Percentiles rank a stretch among this genome's conserved stretches.
These are phyloP conservation scores for Penicillium roqueforti DNA, from an alignment of 495 filamentous ascomycete species.

Conservation along the genomic window DNA sequence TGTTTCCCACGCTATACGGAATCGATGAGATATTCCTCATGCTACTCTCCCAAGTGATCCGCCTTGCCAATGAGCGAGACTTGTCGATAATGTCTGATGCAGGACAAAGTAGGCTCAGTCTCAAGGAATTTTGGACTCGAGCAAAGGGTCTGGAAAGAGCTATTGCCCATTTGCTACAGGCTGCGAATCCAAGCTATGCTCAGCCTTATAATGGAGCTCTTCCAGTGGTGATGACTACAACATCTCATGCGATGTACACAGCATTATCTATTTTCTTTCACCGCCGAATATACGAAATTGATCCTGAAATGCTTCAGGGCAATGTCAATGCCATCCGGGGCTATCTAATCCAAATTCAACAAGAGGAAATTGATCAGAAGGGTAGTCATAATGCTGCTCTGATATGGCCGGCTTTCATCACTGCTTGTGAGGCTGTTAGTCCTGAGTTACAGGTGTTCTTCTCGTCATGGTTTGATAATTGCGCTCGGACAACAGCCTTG, in stretches of 20 bases:
- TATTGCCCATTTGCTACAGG: slow-evolving; percentile 8
- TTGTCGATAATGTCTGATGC: slow-evolving; percentile 6
- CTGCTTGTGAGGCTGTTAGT: slow-evolving; percentile 19
- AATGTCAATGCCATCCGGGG: slow-evolving; percentile 11
- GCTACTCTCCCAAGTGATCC: slow-evolving; percentile 23
- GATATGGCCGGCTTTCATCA: slow-evolving; percentile 25
- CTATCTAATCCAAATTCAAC: slow-evolving; percentile 6
- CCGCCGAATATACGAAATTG: slow-evolving; percentile 22
- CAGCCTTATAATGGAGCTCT: neutral
- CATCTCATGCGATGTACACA: slow-evolving; percentile 19
- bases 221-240: neutral
- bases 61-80: slow-evolving; percentile 24
- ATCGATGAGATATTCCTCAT: slow-evolving; percentile 23
- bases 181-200: neutral
- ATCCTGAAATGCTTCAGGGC: slow-evolving; percentile 15
- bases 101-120: neutral
- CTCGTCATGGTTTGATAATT: slow-evolving; percentile 18
- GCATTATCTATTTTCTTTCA: slow-evolving; percentile 22
- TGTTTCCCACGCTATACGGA: slow-evolving; percentile 22
- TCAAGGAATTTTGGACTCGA: slow-evolving; percentile 18
- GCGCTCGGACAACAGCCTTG: slow-evolving; percentile 12
- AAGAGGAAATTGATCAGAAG: neutral
- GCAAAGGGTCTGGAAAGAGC: slow-evolving; percentile 21
- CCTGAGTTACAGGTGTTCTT: slow-evolving; percentile 14
- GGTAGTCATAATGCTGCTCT: slow-evolving; percentile 14